Conservation (phyloP, 2,329 filamentous ascomycete species). For the Aspergillus sp. region DNA sequence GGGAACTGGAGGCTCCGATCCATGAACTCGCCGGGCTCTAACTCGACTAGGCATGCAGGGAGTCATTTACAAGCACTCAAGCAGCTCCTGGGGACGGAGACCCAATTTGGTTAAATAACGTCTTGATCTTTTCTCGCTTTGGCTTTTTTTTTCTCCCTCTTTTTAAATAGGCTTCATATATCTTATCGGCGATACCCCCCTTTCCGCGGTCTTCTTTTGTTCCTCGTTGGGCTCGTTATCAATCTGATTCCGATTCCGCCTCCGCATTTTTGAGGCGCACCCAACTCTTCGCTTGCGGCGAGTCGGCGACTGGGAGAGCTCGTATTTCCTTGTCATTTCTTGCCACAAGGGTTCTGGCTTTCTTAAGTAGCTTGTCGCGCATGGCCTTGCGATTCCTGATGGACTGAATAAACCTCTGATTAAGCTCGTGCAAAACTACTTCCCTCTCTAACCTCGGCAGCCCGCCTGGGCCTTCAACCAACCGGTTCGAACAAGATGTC, state of each 20-base stretch:
- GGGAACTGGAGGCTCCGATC: constrained; percentile 7
- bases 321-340: neutral
- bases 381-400: constrained; percentile 4
- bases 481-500: constrained; percentile 10
- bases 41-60: neutral
- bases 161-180: neutral
- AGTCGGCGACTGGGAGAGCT: neutral
- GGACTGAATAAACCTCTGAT: constrained; percentile 8
- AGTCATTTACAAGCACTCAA: neutral
- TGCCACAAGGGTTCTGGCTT: neutral
- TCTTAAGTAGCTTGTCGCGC: neutral
- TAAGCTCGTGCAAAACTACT: neutral
- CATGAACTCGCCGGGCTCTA: neutral
- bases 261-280: neutral
- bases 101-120: neutral
- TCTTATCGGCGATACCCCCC: neutral
- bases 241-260: neutral
- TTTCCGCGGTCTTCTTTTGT: neutral
- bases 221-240: neutral
- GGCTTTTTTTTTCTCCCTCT: neutral
- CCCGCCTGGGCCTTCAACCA: neutral
- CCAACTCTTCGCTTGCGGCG: neutral
- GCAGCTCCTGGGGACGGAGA: too few relatives aligned
- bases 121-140: neutral
- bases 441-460: neutral